Percentiles rank a stretch among this genome's conserved stretches.
Evolutionary conservation across 2,329 filamentous ascomycete genomes (phyloP).

Genomic region (Xylaria sp.): DNA sequence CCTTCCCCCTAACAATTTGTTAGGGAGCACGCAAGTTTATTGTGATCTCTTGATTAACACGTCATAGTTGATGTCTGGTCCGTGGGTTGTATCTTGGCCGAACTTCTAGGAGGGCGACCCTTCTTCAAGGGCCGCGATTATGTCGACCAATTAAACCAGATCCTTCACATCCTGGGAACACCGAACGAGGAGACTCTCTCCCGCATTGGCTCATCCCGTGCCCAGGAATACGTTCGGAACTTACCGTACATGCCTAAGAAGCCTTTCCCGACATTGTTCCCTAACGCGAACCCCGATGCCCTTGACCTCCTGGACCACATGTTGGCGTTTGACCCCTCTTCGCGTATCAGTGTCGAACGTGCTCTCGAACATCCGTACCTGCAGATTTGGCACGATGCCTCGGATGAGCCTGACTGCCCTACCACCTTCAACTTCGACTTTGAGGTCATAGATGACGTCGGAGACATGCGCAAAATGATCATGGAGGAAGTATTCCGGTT

Average conservation of each 20-base stretch:
- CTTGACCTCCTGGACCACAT: slow-evolving; percentile 96
- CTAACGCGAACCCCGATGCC: slow-evolving; percentile 93
- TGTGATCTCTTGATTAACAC: slow-evolving; percentile 32
- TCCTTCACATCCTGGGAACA: slow-evolving; percentile 96
- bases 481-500: slow-evolving; percentile 93
- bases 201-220: slow-evolving; percentile 93
- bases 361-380: slow-evolving; percentile 97
- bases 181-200: slow-evolving; percentile 94
- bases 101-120: slow-evolving; percentile 92
- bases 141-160: slow-evolving; percentile 99
- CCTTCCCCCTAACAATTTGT: neutral
- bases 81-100: slow-evolving; percentile 95
- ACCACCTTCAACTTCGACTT: slow-evolving; percentile 98
- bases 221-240: slow-evolving; percentile 98
- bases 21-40: neutral
- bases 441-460: slow-evolving; percentile 94
- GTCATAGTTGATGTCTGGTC: slow-evolving; percentile 95
- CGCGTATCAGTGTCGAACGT: slow-evolving; percentile 92
- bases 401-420: slow-evolving; percentile 93
- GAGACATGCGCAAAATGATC: slow-evolving; percentile 97
- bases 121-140: slow-evolving; percentile 99
- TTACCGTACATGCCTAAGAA: slow-evolving; percentile 95
- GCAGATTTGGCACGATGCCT: slow-evolving; percentile 97
- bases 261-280: slow-evolving; percentile 87
- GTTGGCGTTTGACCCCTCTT: slow-evolving; percentile 95